Evolutionary conservation across 2,329 filamentous ascomycete genomes (phyloP).

Genomic region (Colletotrichum higginsianum): DNA sequence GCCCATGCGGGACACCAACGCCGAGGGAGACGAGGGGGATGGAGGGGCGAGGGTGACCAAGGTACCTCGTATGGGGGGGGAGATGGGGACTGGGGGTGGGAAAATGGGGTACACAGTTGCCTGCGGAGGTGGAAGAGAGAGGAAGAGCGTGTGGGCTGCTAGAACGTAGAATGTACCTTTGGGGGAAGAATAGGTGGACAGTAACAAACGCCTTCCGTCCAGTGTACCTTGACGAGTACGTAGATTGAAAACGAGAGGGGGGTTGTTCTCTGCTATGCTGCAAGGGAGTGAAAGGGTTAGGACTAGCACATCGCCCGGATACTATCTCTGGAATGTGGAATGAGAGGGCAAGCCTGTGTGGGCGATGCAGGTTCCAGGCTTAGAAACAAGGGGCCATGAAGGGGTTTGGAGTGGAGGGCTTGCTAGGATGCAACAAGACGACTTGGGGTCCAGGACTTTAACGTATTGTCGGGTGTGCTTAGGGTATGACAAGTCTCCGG

Average conservation of each 20-base stretch:
- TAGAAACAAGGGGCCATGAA: slow-evolving; percentile 19
- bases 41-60: slow-evolving; percentile 19
- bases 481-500: slow-evolving; percentile 21
- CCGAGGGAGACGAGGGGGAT: slow-evolving; percentile 20
- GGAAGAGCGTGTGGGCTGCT: slow-evolving; percentile 10
- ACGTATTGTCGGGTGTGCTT: slow-evolving; percentile 20
- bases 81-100: slow-evolving; percentile 25
- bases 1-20: slow-evolving; percentile 36
- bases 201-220: neutral
- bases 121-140: slow-evolving; percentile 10
- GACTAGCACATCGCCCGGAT: neutral
- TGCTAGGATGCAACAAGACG: slow-evolving; percentile 35
- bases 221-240: neutral
- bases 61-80: slow-evolving; percentile 19
- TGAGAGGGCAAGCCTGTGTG: neutral
- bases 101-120: slow-evolving; percentile 8
- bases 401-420: slow-evolving; percentile 16
- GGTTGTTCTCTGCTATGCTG: slow-evolving; percentile 10
- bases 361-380: slow-evolving; percentile 7
- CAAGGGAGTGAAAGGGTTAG: slow-evolving; percentile 13
- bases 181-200: neutral
- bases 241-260: neutral
- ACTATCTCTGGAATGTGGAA: slow-evolving; percentile 4
- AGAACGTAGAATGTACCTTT: neutral
- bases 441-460: slow-evolving; percentile 22